Evolutionary conservation across 78 protist genomes (phyloP), one percentile per base, ranked within the genome.

Genomic region (Speleostelium caveatum): DNA sequence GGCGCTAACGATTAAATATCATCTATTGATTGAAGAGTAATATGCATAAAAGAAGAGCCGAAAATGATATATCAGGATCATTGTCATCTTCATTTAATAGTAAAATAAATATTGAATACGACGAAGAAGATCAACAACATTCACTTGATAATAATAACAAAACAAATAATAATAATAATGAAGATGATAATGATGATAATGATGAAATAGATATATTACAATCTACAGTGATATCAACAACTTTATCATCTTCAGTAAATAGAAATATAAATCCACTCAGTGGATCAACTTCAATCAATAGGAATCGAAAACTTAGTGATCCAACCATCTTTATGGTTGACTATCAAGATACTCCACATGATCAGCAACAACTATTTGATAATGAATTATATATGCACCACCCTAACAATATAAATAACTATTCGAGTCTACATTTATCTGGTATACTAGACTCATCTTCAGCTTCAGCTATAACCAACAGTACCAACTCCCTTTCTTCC

Each of bases 251-350:
- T n/a, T n/a, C n/a, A n/a, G n/a, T n/a, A n/a, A 22, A n/a, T 42
- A 68, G 41, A 41, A 41, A 42, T 26, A 49, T 21, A 2, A 68
- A 68, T 68, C 75, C 75, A 41, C 41, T 68, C n/a, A 41, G 59
- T 21, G 21, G 22, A 41, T 68, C 75, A 68, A 33, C 75, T 3
- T 3, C 35, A 22, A 36, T 42, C 6, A 66, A 30, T 66, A 68
- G 75, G 28, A 68, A 68, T 68, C 21, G 75, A 49, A 68, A 68
- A 26, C 35, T 24, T 24, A 68, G 75, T 68, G 75, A 68, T 26
- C 75, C 75, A 41, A 26, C 75, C 14, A 12, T 10, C 6, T 42
- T n/a, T 41, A 68, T 33, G 26, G n/a, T 2, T 24, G 38, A 58
- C 16, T 4, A 14, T 58, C 6, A 58, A 21, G 19, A 30, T 3